Base-by-base conservation (phyloP, 495 filamentous ascomycete genomes). In the Penicillium herquei region DNA sequence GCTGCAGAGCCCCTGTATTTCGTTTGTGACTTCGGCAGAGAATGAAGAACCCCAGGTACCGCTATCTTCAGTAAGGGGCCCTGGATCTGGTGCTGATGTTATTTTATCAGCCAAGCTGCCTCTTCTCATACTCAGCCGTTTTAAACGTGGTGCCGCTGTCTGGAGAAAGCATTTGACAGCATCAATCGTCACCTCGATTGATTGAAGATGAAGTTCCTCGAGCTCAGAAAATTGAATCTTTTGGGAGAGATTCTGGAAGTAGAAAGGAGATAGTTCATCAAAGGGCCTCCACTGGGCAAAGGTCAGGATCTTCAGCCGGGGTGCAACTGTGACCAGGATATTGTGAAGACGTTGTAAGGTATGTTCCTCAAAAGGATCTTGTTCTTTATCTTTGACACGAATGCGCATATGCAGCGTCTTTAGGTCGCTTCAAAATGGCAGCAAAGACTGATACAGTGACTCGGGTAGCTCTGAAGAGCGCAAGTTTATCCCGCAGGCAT, bases 171-270 rank as follows among this genome's bases (percentile, higher is more conserved):
- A 12, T 14, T 52, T 13, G 26, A 52, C 14, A 13, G 7, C 39
- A 14, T 43, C 31, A 21, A 52, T 26, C 31, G 39, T 52, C 35
- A 52, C 39, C 39, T 52, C 39, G n/a, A 52, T 52, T n/a, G 49
- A 52, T 30, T 52, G 39, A 43, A 52, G 39, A 43, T 52, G 18
- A 43, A 52, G 49, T 42, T 52, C 49, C 39, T 33, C 37, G 33
- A 52, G 49, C 49, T 52, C 21, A 18, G 37, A 42, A 40, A 52
- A 52, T 18, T 39, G 49, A 11, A 52, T 33, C 30, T 12, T 42
- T 39, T 52, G 39, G 26, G 49, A 32, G 49, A 52, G 13, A 43
- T 52, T 26, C 39, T 52, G 11, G 16, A 52, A 52, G 26, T 52
- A 52, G 37, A 32, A 39, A 43, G 49, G 49, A 31, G 37, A 42